Evolutionary conservation across 148 eudicot genomes (phyloP), one percentile per base, ranked within the genome.

Genomic region (Fallopia convolvulus): DNA sequence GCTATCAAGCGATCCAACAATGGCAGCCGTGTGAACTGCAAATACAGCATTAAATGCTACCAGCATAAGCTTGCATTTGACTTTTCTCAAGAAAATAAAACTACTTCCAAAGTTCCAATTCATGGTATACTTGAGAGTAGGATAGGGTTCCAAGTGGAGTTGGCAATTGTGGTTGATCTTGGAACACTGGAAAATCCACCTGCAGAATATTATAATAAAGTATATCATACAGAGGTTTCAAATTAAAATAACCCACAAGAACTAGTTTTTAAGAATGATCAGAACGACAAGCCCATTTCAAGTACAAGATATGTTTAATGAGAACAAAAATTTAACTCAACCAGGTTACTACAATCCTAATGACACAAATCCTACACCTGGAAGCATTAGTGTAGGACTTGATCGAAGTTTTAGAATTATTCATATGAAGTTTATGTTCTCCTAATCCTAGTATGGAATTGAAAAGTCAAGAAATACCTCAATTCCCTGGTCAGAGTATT

Each of bases 181-280:
- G 93, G 80, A 84, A 89, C 78, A 91, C 75, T 15, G 91, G 93
- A 82, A 86, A 89, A 52, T 88, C 84, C 49, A 91, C 91, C 96
- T 91, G 88, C 66, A 83, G 48, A 74, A 81, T 15, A 55, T 17
- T 3, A 6, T 3, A 55, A 55, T 55, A n/a, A 55, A n/a, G 20
- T 17, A 55, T 4, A n/a, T 15, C 21, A 55, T 55, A 20, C 60
- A 55, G 2, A 55, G 9, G 8, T n/a, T 17, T 20, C 9, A 26
- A 17, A n/a, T 55, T 55, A 1, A 55, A 55, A 18, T 20, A 55
- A 55, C 18, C 39, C 60, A 55, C 60, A 55, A 4, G 60, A n/a
- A 55, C 4, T n/a, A 55, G 21, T 7, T 53, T 18, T 10, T 48
- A 48, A 48, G 52, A 9, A 15, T 48, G 52, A 48, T 15, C 50